These are phyloP conservation scores for Penicillium silybi DNA, from an alignment of 495 filamentous ascomycete species.

Conservation along the genomic window DNA sequence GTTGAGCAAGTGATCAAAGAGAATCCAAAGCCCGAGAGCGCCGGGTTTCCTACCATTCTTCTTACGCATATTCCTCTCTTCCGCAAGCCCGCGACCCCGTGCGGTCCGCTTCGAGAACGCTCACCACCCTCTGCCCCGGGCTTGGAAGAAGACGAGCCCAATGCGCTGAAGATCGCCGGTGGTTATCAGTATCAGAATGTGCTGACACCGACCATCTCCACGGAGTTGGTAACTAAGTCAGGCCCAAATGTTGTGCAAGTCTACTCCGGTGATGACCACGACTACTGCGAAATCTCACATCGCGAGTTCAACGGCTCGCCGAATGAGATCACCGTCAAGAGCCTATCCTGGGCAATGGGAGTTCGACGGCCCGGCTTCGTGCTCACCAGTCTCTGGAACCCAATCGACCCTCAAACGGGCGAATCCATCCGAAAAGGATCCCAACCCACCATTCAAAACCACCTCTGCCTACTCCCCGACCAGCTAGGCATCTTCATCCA, in stretches of 20 bases:
- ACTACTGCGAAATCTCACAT: constrained; percentile 91
- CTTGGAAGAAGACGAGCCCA: constrained; percentile 65
- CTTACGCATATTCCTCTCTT: constrained; percentile 90
- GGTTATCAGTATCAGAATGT: constrained; percentile 99
- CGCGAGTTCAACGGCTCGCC: constrained; percentile 62
- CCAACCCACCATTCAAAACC: constrained; percentile 68
- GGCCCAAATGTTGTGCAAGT: constrained; percentile 69
- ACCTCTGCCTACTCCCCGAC: constrained; percentile 87
- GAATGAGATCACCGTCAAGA: constrained; percentile 91
- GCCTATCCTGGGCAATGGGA: constrained; percentile 94
- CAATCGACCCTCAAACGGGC: constrained; percentile 61
- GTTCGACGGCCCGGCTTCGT: constrained; percentile 84
- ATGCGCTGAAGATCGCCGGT: constrained; percentile 65
- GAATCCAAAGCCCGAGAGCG: constrained; percentile 18
- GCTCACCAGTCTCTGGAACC: constrained; percentile 88
- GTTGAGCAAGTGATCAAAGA: constrained; percentile 23
- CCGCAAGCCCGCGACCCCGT: constrained; percentile 74
- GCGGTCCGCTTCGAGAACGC: constrained; percentile 83
- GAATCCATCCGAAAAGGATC: constrained; percentile 43
- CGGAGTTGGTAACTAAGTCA: constrained; percentile 63
- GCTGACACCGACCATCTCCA: constrained; percentile 66
- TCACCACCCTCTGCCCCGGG: constrained; percentile 65
- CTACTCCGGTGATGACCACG: constrained; percentile 97
- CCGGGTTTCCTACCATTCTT: constrained; percentile 73
- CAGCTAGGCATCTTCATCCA: constrained; percentile 77